Evolutionary conservation across 345 rosid genomes (phyloP).

Genomic region (Erodium maritimum): DNA sequence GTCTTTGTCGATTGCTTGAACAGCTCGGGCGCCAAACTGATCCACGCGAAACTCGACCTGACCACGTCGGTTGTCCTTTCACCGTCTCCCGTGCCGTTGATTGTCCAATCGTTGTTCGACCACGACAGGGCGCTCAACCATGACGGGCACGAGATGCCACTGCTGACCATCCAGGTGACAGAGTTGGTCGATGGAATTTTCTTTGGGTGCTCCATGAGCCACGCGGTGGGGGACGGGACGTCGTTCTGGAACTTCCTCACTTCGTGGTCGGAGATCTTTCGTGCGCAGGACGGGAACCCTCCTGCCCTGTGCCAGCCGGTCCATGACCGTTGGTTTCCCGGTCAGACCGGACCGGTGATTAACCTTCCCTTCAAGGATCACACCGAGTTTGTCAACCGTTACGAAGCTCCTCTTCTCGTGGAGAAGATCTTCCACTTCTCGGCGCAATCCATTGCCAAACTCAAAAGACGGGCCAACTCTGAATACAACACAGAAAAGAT

Average conservation of each 20-base stretch:
- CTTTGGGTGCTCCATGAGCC: conserved; percentile 57
- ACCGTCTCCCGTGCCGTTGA: conserved; percentile 36
- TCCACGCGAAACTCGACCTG: conserved; percentile 34
- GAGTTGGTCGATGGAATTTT: conserved; percentile 58
- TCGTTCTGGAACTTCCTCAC: conserved; percentile 64
- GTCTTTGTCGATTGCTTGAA: conserved; percentile 44
- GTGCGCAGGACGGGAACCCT: conserved; percentile 13
- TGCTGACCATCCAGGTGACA: conserved; percentile 51
- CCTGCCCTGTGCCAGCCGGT: conserved; percentile 35
- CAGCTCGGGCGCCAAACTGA: conserved; percentile 35
- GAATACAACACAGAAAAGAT: conserved; percentile 32
- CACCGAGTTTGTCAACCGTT: conserved; percentile 33
- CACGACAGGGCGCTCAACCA: conserved; percentile 43
- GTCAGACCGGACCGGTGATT: conserved; percentile 28
- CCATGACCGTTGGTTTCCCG: conserved; percentile 43
- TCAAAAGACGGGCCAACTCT: conserved; percentile 44
- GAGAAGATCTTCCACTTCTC: conserved; percentile 64
- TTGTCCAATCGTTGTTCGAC: conserved; percentile 58
- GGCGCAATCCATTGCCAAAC: conserved; percentile 28
- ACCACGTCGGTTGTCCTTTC: conserved; percentile 33
- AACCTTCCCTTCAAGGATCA: conserved; percentile 37
- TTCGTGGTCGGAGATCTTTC: conserved; percentile 53
- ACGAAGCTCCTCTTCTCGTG: conserved; percentile 30
- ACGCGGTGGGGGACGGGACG: conserved; percentile 49
- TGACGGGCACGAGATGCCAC: conserved; percentile 46